Conservation (phyloP, 495 filamentous ascomycete species). For the Umbilicaria muhlenbergii region DNA sequence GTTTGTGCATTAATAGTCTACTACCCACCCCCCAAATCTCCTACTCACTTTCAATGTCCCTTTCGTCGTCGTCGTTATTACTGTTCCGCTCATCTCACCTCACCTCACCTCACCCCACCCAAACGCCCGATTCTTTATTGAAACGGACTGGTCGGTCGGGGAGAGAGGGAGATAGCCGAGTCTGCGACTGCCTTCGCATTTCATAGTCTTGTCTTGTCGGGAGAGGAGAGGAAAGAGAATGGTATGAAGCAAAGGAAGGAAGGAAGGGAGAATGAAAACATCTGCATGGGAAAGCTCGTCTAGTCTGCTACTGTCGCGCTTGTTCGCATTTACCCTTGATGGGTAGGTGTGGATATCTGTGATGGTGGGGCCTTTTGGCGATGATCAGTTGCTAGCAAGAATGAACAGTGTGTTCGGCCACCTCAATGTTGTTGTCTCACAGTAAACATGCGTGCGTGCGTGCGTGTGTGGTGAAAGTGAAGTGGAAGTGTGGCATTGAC, state of each 20-base stretch:
- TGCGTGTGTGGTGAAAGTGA: no score
- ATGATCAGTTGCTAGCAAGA: no score
- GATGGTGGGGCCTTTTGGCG: no score
- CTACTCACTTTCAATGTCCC: not conserved
- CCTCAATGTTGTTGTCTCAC: constrained; percentile 16
- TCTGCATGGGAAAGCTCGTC: not conserved
- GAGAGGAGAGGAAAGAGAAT: not conserved
- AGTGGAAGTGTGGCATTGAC: no score
- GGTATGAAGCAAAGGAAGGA: constrained; percentile 4
- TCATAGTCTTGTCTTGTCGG: constrained; percentile 4
- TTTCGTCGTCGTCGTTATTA: no score
- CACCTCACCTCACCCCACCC: constrained; percentile 14
- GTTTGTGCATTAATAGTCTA: constrained; percentile 11
- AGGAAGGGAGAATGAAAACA: constrained; percentile 1
- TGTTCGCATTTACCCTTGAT: constrained; percentile 2
- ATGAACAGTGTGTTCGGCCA: constrained; percentile 26
- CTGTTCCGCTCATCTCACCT: constrained; percentile 1
- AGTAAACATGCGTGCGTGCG: not conserved
- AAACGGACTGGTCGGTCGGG: constrained; percentile 8
- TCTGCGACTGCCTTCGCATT: constrained; percentile 12
- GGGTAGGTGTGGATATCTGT: constrained; percentile 10
- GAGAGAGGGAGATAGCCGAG: constrained; percentile 3
- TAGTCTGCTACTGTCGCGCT: constrained; percentile 2
- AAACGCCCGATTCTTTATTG: constrained; percentile 3
- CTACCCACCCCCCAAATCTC: constrained; percentile 11